Base-by-base conservation (phyloP, 768 basidiomycete species). In the Wakefieldia striispora region DNA sequence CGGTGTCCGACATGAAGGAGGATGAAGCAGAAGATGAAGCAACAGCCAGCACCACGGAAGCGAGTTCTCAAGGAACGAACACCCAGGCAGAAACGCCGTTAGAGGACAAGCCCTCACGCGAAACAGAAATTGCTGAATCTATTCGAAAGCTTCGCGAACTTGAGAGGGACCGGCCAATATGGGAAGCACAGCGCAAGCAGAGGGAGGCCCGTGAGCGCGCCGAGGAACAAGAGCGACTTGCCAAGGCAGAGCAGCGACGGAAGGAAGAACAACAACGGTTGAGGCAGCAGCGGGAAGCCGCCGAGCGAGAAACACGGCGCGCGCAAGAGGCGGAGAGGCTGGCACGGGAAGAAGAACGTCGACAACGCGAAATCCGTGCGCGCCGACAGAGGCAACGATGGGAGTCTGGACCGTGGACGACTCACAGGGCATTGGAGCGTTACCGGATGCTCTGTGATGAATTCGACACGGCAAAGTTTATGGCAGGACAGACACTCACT, bases 141-240 rank as follows among this genome's bases (percentile, higher is more conserved):
- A 77, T 81, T 37, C 76, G 80, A 36, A 88, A 86, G 59, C 71
- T 86, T 34, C 82, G 79, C 5, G 82, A 88, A 55, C 76, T 88
- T 3, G 84, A 87, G 58, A 71, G 69, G 39, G 84, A 86, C 64
- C 63, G 75, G 17, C 84, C 83, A 0, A 51, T 83, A 10, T 85
- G 81, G 82, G 81, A 85, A 57, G 75, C 72, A 54, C 71, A 72
- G 31, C 79, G 78, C 10, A 75, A 68, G 43, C 70, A 70, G 57
- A 73, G 81, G 17, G 69, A 68, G 48, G 65, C 65, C 42, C 70
- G 59, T 20, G 79, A 82, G 51, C 61, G 55, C 45, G 66, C 66
- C 24, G 75, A 79, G 53, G 72, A 75, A 53, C 72, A 77, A 50
- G 68, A 70, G 17, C 61, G 59, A 27, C 63, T 65, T 39, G 64